Conservation (phyloP, 768 basidiomycete species). For the Mycena belliarum region DNA sequence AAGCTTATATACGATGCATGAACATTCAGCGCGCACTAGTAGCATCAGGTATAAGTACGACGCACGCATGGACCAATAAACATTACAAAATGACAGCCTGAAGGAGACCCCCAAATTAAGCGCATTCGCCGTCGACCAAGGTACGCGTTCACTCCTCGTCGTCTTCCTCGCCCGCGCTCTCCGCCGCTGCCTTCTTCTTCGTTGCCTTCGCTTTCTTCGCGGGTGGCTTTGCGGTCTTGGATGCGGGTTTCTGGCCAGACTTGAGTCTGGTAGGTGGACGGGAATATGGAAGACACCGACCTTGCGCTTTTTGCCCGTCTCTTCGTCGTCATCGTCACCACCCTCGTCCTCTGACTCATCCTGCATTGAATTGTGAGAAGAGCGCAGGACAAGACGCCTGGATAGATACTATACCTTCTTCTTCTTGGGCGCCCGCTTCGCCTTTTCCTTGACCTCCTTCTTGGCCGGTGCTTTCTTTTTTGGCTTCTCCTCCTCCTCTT, state of each 20-base stretch:
- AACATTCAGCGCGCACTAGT: too few species aligned
- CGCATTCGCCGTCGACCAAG: too few species aligned
- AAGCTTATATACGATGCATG: too few species aligned
- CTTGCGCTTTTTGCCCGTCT: slow-evolving; percentile 70
- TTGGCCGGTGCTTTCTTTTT: slow-evolving; percentile 49
- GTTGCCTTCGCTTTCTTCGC: slow-evolving; percentile 48
- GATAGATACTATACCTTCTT: slow-evolving; percentile 30
- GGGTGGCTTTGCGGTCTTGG: slow-evolving; percentile 46
- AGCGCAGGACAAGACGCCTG: background rate
- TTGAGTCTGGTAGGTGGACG: background rate
- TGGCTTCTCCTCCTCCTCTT: slow-evolving; percentile 42
- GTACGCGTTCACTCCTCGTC: background rate
- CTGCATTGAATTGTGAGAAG: slow-evolving; percentile 15
- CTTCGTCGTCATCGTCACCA: slow-evolving; percentile 47
- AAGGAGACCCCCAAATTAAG: too few species aligned
- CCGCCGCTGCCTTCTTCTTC: slow-evolving; percentile 8
- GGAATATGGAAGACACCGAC: slow-evolving; percentile 30
- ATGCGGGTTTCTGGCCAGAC: slow-evolving; percentile 38
- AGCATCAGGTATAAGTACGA: too few species aligned
- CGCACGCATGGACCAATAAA: too few species aligned
- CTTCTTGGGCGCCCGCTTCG: slow-evolving; percentile 37
- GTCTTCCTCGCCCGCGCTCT: background rate
- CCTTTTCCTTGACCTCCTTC: slow-evolving; percentile 40
- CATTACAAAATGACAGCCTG: too few species aligned
- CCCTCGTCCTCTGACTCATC: slow-evolving; percentile 36